Conservation (phyloP, 2,329 filamentous ascomycete species). For the Tolypocladium nubicola region DNA sequence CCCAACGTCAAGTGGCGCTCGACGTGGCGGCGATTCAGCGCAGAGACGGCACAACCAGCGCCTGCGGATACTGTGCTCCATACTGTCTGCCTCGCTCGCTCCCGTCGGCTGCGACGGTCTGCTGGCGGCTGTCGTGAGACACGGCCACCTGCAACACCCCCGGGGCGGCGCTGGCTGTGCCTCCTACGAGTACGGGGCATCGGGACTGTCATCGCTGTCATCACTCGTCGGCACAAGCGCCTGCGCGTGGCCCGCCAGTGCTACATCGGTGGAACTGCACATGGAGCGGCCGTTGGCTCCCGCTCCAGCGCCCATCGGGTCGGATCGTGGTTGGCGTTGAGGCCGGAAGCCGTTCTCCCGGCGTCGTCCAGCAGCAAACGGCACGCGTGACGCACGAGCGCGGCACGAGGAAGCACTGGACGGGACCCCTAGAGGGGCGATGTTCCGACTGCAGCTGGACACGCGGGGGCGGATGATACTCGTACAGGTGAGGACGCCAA, state of each 20-base stretch:
- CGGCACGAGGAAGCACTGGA: background rate
- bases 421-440: background rate
- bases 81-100: background rate
- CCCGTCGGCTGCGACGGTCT: background rate
- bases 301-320: background rate
- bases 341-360: background rate
- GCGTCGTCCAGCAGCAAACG: background rate
- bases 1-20: conserved; percentile 1
- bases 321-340: background rate
- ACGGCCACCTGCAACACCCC: background rate
- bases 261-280: background rate
- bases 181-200: background rate
- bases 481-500: background rate
- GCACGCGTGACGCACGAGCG: background rate
- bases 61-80: background rate
- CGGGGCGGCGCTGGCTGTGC: background rate
- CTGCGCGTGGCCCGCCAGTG: background rate
- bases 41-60: background rate
- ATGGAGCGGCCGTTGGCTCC: background rate
- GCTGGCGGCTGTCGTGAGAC: background rate
- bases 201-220: background rate
- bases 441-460: background rate
- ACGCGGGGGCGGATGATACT: background rate
- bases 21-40: background rate
- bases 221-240: background rate